Evolutionary conservation across 768 basidiomycete species (phyloP), one percentile per base, ranked within the genome.

Genomic region (Boletus vinaceobasis): DNA sequence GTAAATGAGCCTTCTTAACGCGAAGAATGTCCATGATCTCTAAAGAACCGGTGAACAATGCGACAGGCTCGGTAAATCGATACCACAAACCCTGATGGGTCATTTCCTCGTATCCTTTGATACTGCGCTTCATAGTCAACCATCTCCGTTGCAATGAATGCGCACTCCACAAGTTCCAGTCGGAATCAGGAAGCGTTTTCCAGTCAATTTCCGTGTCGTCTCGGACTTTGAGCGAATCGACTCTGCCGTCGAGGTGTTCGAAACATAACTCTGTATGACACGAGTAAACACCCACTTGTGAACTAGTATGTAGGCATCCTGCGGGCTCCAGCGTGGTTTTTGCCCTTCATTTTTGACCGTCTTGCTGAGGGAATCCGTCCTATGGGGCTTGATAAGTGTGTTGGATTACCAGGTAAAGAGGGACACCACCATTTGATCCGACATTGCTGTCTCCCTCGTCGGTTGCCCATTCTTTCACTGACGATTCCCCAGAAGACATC

Each of bases 151-250:
- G 90, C 35, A 93, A 73, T 14, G 80, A 76, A 63, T 93, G 90
- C 0, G 88, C 82, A 67, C 90, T 92, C 88, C 88, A 92, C 9
- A 90, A 65, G 61, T 92, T 90, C 90, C 90, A 92, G 54, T 85
- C 77, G 15, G 81, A 65, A 66, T 93, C 90, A 1, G 82, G 74
- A 11, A 93, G 74, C 17, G 78, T 77, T 64, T 89, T 90, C 91
- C 90, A 93, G 61, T 90, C 86, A 43, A 93, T 87, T 64, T 93
- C 91, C 29, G 83, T 86, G 61, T 93, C 90, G 62, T 92, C 85
- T 42, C 79, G 77, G 49, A 92, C 87, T 54, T 85, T 79, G 44
- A 92, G 68, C 0, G 87, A 83, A 63, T 86, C 87, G 47, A 93
- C 76, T 68, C 90, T 93, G 62, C 37, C 46, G 7, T 52, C 52